Conservation (phyloP, 2,329 filamentous ascomycete species). For the Laburnicola sp. region DNA sequence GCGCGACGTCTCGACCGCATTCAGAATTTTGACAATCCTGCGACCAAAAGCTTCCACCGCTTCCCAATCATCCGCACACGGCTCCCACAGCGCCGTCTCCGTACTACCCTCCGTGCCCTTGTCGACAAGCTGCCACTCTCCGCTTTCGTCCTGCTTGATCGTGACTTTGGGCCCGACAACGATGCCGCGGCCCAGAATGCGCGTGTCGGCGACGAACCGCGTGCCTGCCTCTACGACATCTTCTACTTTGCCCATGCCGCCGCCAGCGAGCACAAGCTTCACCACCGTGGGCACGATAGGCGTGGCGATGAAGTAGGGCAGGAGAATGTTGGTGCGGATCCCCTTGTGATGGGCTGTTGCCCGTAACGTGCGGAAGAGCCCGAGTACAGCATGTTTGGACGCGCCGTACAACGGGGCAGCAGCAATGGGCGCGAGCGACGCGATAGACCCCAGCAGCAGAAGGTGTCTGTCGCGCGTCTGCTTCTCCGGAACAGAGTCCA, state of each 20-base stretch:
- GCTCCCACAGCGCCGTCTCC: slow-evolving; percentile 61
- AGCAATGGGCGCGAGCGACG: slow-evolving; percentile 52
- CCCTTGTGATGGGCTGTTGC: slow-evolving; percentile 53
- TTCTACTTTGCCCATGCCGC: slow-evolving; percentile 55
- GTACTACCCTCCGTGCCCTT: slow-evolving; percentile 33
- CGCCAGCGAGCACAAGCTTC: slow-evolving; percentile 60
- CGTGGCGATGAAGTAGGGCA: slow-evolving; percentile 68
- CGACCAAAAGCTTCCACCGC: slow-evolving; percentile 60
- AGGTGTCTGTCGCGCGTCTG: slow-evolving; percentile 59
- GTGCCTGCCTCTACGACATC: slow-evolving; percentile 68
- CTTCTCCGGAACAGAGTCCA: slow-evolving; percentile 33
- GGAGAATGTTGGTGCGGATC: slow-evolving; percentile 67
- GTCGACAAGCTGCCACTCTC: slow-evolving; percentile 35
- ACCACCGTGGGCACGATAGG: slow-evolving; percentile 57
- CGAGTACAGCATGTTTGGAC: slow-evolving; percentile 68
- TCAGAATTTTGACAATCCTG: slow-evolving; percentile 59
- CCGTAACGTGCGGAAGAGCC: slow-evolving; percentile 64
- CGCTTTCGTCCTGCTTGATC: slow-evolving; percentile 48
- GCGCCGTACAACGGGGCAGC: slow-evolving; percentile 59
- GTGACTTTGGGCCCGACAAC: slow-evolving; percentile 61
- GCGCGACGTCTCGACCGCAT: slow-evolving; percentile 52
- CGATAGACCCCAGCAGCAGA: slow-evolving; percentile 65
- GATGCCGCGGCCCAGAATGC: slow-evolving; percentile 61
- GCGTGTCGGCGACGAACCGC: slow-evolving; percentile 62
- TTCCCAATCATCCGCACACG: slow-evolving; percentile 62